phyloP scores from a whole-genome alignment of 2,329 filamentous ascomycete species.

The Penicillium glabrum region DNA sequence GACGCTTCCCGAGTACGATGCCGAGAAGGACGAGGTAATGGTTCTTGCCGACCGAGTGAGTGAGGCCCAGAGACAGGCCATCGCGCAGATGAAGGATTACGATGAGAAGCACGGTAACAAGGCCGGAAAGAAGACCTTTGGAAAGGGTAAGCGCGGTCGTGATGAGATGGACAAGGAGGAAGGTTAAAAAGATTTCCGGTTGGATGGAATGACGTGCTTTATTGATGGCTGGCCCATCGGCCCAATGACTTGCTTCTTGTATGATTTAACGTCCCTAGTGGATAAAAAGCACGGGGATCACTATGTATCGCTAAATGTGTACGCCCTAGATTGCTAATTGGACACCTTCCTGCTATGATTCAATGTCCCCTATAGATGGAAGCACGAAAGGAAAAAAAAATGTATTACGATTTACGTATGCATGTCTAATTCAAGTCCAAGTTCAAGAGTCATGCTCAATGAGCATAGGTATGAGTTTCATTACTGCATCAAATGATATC shows the following conservation, averaged over 20 bases:
- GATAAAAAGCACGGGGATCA: not conserved
- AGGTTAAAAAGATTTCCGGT: constrained; percentile 47
- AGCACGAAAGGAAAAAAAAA: not conserved
- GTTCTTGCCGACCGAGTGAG: constrained; percentile 74
- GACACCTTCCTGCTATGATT: constrained; percentile 1
- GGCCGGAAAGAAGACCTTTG: constrained; percentile 45
- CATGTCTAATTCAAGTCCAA: not conserved
- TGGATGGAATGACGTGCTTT: not conserved
- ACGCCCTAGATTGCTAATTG: too few relatives aligned
- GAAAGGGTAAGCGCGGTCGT: constrained; percentile 56
- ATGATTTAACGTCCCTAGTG: constrained; percentile 9
- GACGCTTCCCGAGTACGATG: constrained; percentile 68
- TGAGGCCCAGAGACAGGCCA: constrained; percentile 78
- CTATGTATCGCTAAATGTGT: too few relatives aligned
- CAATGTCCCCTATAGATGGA: not conserved
- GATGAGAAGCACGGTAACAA: constrained; percentile 64
- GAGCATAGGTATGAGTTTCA: constrained; percentile 12
- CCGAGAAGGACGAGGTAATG: constrained; percentile 81
- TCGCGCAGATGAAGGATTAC: constrained; percentile 77
- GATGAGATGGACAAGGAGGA: constrained; percentile 76
- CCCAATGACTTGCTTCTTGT: constrained; percentile 2
- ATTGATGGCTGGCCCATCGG: constrained; percentile 8
- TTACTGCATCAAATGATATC: constrained; percentile 28
- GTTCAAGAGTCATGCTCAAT: not conserved
- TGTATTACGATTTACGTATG: not conserved